Evolutionary conservation across 1,139 yeast species (phyloP).

Genomic region (Pichia sp.): DNA sequence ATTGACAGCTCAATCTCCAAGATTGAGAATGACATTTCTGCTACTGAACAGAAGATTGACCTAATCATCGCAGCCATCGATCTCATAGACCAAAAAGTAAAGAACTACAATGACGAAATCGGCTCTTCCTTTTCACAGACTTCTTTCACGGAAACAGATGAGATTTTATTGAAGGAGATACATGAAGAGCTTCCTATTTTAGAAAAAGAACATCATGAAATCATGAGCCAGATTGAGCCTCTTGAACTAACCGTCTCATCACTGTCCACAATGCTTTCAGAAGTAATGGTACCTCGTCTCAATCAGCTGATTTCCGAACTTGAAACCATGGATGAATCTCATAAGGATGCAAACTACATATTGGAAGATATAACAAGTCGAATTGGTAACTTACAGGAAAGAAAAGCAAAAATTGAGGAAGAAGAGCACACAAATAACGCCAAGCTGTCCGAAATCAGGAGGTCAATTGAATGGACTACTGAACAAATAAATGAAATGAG

Average conservation of each 20-base stretch:
- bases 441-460: constrained; percentile 12
- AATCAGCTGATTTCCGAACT: constrained; percentile 13
- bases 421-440: constrained; percentile 21
- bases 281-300: constrained; percentile 39
- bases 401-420: constrained; percentile 55
- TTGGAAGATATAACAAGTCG: constrained; percentile 53
- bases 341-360: constrained; percentile 38
- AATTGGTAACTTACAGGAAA: constrained; percentile 49
- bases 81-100: constrained; percentile 26
- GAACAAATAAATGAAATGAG: constrained; percentile 42
- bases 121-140: constrained; percentile 46
- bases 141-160: constrained; percentile 40
- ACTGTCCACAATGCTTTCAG: constrained; percentile 51
- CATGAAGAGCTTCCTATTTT: constrained; percentile 33
- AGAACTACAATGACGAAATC: constrained; percentile 45
- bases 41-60: constrained; percentile 28
- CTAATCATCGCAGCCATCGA: constrained; percentile 22
- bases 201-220: constrained; percentile 36
- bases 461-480: constrained; percentile 35
- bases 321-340: constrained; percentile 30
- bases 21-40: constrained; percentile 35
- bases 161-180: constrained; percentile 34
- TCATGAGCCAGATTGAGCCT: constrained; percentile 39
- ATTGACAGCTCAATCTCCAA: constrained; percentile 36
- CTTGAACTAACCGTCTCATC: constrained; percentile 46